A percentile compares a stretch with the other conserved stretches of the same genome.
Conservation (phyloP, 2,329 filamentous ascomycete species). For the Aspergillus sp. region DNA sequence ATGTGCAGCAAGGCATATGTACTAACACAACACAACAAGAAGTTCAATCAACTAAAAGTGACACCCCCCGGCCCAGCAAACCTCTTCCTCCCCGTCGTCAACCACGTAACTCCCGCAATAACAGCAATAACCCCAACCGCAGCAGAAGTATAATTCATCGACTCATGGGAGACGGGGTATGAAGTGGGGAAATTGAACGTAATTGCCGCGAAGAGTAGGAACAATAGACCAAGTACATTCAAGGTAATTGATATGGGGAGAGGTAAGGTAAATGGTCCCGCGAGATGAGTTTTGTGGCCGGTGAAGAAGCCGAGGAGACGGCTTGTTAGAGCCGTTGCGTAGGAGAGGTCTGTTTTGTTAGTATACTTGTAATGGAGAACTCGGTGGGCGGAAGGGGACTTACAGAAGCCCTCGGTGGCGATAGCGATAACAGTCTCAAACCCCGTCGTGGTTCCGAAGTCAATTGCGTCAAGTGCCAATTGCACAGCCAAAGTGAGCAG, state of each 20-base stretch:
- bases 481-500: constrained; percentile 44
- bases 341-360: constrained; percentile 43
- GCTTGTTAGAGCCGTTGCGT: constrained; percentile 49
- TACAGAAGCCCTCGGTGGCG: constrained; percentile 52
- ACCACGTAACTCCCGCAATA: constrained; percentile 46
- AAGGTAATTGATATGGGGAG: constrained; percentile 40
- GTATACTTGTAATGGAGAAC: too few relatives aligned
- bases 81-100: constrained; percentile 44
- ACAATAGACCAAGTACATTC: constrained; percentile 47
- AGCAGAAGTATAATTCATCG: constrained; percentile 55
- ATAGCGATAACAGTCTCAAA: constrained; percentile 54
- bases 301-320: constrained; percentile 44
- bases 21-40: too few relatives aligned
- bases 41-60: constrained; percentile 2
- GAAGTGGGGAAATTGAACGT: constrained; percentile 51
- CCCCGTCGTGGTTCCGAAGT: constrained; percentile 49
- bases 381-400: constrained; percentile 12
- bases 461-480: constrained; percentile 49
- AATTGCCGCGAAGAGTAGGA: constrained; percentile 48
- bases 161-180: constrained; percentile 46
- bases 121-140: constrained; percentile 50
- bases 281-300: constrained; percentile 32
- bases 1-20: too few relatives aligned
- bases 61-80: constrained; percentile 43
- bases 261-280: constrained; percentile 35